Percentiles rank a stretch among this genome's conserved stretches.
phyloP scores from a whole-genome alignment of 2,329 filamentous ascomycete genomes.

The Delphinella strobiligena region DNA sequence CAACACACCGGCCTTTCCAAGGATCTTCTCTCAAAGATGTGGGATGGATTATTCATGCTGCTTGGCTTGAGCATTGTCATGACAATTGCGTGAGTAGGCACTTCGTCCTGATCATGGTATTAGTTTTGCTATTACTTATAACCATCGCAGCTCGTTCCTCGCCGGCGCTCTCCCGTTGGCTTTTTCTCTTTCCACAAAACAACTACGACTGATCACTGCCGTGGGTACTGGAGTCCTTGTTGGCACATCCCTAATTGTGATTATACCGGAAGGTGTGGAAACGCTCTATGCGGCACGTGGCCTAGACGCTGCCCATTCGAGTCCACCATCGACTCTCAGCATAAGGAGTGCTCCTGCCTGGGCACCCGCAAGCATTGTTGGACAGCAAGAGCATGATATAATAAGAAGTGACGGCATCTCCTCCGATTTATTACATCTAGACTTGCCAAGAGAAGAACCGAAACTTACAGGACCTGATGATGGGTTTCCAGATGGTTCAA shows the following conservation, averaged over 20 bases:
- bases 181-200: slow-evolving; percentile 74
- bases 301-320: slow-evolving; percentile 12
- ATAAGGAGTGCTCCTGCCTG: not conserved
- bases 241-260: slow-evolving; percentile 89
- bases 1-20: too few species aligned
- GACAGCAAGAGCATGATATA: not conserved
- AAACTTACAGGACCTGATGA: slow-evolving; percentile 20
- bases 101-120: not conserved
- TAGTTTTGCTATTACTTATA: slow-evolving; percentile 9
- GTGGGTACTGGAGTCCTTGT: slow-evolving; percentile 90
- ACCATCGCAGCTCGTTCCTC: slow-evolving; percentile 63
- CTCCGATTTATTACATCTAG: not conserved
- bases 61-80: slow-evolving; percentile 53
- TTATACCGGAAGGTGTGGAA: slow-evolving; percentile 93
- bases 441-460: slow-evolving; percentile 1
- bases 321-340: not conserved
- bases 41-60: slow-evolving; percentile 54
- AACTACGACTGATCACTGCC: slow-evolving; percentile 79
- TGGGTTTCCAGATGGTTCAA: slow-evolving; percentile 8
- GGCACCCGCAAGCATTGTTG: not conserved
- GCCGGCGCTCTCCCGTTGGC: slow-evolving; percentile 84
- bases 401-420: not conserved
- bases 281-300: slow-evolving; percentile 56
- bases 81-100: slow-evolving; percentile 45
- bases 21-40: slow-evolving; percentile 27